A percentile compares a stretch with the other conserved stretches of the same genome.
Conservation (phyloP, 306 rosid species). For the Medicago truncatula region DNA sequence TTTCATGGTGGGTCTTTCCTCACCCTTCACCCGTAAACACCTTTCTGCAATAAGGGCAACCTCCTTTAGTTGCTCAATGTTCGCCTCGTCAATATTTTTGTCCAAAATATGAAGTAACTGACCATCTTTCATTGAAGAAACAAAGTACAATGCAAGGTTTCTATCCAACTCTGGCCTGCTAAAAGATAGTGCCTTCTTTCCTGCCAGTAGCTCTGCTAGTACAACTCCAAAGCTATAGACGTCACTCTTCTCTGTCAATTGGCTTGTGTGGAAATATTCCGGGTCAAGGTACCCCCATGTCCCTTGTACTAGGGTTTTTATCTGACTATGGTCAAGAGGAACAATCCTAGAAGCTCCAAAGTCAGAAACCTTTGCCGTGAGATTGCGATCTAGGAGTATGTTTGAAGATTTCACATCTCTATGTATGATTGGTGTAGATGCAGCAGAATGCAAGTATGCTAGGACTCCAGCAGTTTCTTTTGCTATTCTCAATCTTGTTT, state of each 20-base stretch:
- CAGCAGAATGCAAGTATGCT: no score
- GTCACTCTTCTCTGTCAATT: neutral
- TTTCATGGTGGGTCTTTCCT: slow-evolving; percentile 3
- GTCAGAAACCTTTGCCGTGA: slow-evolving; percentile 1
- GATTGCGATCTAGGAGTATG: neutral
- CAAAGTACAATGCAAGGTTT: neutral
- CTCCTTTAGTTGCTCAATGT: neutral
- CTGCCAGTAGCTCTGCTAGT: neutral
- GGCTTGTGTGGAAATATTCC: neutral
- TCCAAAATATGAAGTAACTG: neutral
- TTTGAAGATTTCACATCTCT: neutral
- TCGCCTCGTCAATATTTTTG: neutral
- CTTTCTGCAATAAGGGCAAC: neutral
- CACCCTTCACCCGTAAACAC: neutral
- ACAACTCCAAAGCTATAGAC: slow-evolving; percentile 1
- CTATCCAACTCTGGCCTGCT: neutral
- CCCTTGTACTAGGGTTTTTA: neutral
- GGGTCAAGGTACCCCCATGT: neutral
- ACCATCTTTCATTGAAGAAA: neutral
- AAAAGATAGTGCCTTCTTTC: neutral
- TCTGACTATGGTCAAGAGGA: neutral
- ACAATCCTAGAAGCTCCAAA: slow-evolving; percentile 1
- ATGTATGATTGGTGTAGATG: neutral
- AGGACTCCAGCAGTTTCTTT: no score
- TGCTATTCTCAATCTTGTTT: no score